A percentile compares a stretch with the other conserved stretches of the same genome.
These are phyloP conservation scores for Debaryomyces psychrophilus DNA, from an alignment of 1,139 yeast species.

Conservation along the genomic window DNA sequence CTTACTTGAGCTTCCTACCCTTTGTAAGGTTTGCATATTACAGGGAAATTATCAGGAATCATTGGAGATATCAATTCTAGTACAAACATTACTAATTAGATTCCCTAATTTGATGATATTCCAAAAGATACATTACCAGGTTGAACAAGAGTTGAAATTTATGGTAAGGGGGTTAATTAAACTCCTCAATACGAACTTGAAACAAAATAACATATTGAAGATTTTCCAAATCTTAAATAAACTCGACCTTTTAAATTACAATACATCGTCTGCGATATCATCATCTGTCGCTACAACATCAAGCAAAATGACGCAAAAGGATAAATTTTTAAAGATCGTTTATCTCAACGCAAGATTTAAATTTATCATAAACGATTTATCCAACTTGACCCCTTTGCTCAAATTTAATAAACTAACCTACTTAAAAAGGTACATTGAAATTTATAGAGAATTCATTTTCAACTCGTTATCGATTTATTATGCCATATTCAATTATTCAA, in stretches of 20 bases:
- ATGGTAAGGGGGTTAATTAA: conserved; percentile 72
- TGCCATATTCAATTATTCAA: conserved; percentile 54
- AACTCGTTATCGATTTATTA: conserved; percentile 69
- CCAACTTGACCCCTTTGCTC: conserved; percentile 57
- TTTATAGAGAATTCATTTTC: conserved; percentile 79
- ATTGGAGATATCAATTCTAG: conserved; percentile 72
- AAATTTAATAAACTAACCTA: conserved; percentile 60
- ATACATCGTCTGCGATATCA: conserved; percentile 14
- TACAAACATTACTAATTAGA: conserved; percentile 65
- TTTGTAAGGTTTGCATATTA: conserved; percentile 79
- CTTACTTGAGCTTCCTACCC: conserved; percentile 78
- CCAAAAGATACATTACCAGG: conserved; percentile 55
- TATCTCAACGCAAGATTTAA: conserved; percentile 60
- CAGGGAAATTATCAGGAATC: conserved; percentile 92
- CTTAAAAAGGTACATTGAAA: conserved; percentile 77
- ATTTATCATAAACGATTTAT: conserved; percentile 62
- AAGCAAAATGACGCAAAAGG: conserved; percentile 19
- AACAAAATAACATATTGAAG: conserved; percentile 76
- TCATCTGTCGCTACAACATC: conserved; percentile 9
- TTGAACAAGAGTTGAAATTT: conserved; percentile 57
- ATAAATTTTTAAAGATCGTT: conserved; percentile 45
- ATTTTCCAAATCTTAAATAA: conserved; percentile 76
- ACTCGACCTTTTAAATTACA: conserved; percentile 41
- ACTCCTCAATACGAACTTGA: conserved; percentile 72
- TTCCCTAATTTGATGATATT: conserved; percentile 67